These are phyloP conservation scores for Auriscalpium vulgare DNA, from an alignment of 768 basidiomycete species.

Conservation along the genomic window DNA sequence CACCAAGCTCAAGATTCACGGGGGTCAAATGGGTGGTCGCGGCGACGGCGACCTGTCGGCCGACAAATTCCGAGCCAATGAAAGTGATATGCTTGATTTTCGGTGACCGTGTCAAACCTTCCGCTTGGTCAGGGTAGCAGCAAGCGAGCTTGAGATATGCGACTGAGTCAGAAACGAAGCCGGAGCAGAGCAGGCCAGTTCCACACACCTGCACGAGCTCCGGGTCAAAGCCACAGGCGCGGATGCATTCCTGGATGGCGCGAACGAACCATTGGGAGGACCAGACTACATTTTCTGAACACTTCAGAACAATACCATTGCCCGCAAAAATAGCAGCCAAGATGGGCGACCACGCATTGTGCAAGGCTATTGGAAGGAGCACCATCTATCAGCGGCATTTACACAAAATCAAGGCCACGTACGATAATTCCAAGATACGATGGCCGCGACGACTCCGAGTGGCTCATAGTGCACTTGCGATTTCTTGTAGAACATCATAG, in stretches of 20 bases:
- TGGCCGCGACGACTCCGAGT: slow-evolving; percentile 84
- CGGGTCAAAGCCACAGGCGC: slow-evolving; percentile 71
- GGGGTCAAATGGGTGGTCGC: slow-evolving; percentile 86
- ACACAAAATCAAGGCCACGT: slow-evolving; percentile 16
- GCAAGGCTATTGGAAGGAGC: slow-evolving; percentile 51
- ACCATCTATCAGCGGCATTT: slow-evolving; percentile 2
- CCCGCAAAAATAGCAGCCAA: slow-evolving; percentile 87
- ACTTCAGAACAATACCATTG: slow-evolving; percentile 85
- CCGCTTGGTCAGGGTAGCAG: slow-evolving; percentile 84
- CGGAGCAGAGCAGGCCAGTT: neutral
- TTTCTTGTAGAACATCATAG: slow-evolving; percentile 69
- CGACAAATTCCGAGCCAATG: slow-evolving; percentile 76
- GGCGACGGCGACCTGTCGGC: slow-evolving; percentile 75
- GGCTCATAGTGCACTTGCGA: slow-evolving; percentile 83
- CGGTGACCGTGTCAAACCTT: slow-evolving; percentile 69
- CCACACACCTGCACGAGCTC: slow-evolving; percentile 75
- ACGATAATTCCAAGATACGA: slow-evolving; percentile 97
- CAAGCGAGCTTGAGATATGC: slow-evolving; percentile 51
- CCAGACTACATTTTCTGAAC: slow-evolving; percentile 90
- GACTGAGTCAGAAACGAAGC: neutral
- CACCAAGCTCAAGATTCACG: slow-evolving; percentile 89
- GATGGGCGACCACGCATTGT: slow-evolving; percentile 93
- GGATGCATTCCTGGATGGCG: slow-evolving; percentile 69
- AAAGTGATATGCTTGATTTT: slow-evolving; percentile 91
- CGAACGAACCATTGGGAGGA: slow-evolving; percentile 78